A percentile compares a stretch with the other conserved stretches of the same genome.
These are phyloP conservation scores for Aspergillus saccharolyticus DNA, from an alignment of 495 filamentous ascomycete genomes.

Conservation along the genomic window DNA sequence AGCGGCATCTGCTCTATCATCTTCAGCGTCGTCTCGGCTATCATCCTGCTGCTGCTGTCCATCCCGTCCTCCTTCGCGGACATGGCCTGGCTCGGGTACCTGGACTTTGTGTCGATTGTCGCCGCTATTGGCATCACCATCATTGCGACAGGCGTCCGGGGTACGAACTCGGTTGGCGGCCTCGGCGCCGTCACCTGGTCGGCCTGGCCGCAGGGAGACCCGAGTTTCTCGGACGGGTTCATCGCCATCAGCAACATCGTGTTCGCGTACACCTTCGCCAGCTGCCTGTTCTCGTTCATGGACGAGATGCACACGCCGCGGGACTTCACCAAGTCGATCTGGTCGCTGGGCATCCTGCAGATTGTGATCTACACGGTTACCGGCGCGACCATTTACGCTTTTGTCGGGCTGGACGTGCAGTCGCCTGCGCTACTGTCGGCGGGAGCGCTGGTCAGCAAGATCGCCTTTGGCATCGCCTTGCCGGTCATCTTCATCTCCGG, in stretches of 20 bases:
- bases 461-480: conserved; percentile 69
- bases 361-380: conserved; percentile 63
- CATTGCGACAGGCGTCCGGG: conserved; percentile 52
- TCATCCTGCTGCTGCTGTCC: conserved; percentile 55
- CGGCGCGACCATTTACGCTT: conserved; percentile 62
- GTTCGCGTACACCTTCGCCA: conserved; percentile 60
- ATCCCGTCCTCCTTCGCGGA: conserved; percentile 51
- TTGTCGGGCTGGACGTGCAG: conserved; percentile 55
- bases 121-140: conserved; percentile 63
- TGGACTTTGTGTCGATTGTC: conserved; percentile 59
- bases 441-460: conserved; percentile 51
- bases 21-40: conserved; percentile 56
- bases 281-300: conserved; percentile 67
- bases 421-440: conserved; percentile 65
- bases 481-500: conserved; percentile 68
- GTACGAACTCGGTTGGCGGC: conserved; percentile 27
- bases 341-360: conserved; percentile 52
- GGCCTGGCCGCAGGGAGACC: conserved; percentile 29
- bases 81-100: conserved; percentile 55
- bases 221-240: conserved; percentile 37
- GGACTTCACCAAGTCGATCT: conserved; percentile 59
- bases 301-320: conserved; percentile 65
- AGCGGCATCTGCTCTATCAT: conserved; percentile 57
- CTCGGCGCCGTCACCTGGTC: conserved; percentile 32
- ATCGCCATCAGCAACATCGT: conserved; percentile 65